Evolutionary conservation across 2,329 filamentous ascomycete species (phyloP).

Genomic region (Monascus ruber): DNA sequence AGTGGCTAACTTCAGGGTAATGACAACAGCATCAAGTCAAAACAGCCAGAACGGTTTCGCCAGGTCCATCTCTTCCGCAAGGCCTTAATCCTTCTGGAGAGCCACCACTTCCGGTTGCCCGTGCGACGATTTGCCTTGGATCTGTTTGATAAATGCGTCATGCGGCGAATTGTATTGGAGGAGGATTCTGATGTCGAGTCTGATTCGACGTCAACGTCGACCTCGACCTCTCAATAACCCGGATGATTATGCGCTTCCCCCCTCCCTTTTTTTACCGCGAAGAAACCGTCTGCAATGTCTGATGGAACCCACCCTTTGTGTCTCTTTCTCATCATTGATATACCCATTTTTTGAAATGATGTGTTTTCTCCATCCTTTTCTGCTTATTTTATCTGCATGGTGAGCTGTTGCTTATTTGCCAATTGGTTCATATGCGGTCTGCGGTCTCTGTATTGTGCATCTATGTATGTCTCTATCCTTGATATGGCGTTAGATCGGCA

Average conservation of each 20-base stretch:
- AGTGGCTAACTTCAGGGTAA: constrained; percentile 9
- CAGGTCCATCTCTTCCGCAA: constrained; percentile 71
- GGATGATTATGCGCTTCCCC: neutral
- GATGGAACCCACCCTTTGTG: too few species aligned
- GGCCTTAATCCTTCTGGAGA: constrained; percentile 73
- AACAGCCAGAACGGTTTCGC: constrained; percentile 63
- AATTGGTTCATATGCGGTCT: too few species aligned
- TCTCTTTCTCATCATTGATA: too few species aligned
- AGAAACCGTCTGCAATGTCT: too few species aligned
- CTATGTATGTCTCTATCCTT: too few species aligned
- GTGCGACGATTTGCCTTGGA: constrained; percentile 86
- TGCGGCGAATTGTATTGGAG: constrained; percentile 72
- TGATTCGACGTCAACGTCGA: constrained; percentile 20
- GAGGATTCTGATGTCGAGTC: constrained; percentile 43
- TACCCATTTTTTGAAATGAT: too few species aligned
- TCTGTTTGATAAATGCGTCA: constrained; percentile 81
- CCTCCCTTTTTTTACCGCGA: too few species aligned
- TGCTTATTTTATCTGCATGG: too few species aligned
- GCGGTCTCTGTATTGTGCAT: too few species aligned
- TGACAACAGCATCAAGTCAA: constrained; percentile 57
- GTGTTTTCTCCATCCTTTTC: too few species aligned
- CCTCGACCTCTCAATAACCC: constrained; percentile 5
- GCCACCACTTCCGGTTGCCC: constrained; percentile 76
- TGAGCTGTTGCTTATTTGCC: too few species aligned
- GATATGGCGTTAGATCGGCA: too few species aligned